Conservation (phyloP, 495 filamentous ascomycete species). For the Haplographium delicatum region DNA sequence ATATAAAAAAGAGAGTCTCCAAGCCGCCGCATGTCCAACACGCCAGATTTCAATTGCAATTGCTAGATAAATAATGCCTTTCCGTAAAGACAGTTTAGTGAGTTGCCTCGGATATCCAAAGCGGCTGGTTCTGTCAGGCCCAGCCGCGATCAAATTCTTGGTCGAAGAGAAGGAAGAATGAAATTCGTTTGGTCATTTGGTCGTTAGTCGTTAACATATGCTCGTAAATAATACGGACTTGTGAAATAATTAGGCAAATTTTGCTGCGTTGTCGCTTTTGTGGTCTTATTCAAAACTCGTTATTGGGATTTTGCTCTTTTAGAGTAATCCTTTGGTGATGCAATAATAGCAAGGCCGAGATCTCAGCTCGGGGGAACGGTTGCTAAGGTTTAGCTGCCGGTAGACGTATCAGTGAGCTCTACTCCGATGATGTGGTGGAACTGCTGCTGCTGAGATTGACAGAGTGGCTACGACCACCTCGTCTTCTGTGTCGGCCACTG, state of each 20-base stretch:
- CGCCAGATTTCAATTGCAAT: not conserved
- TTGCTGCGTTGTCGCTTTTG: constrained; percentile 16
- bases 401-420: constrained; percentile 20
- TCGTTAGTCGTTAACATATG: constrained; percentile 13
- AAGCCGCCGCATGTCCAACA: constrained; percentile 12
- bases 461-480: constrained; percentile 31
- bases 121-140: constrained; percentile 23
- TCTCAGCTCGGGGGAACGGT: constrained; percentile 8
- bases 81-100: constrained; percentile 22
- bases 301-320: not conserved
- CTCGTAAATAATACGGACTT: constrained; percentile 6
- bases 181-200: constrained; percentile 14
- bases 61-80: constrained; percentile 12
- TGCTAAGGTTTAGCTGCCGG: constrained; percentile 24
- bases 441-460: constrained; percentile 47
- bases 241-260: constrained; percentile 17
- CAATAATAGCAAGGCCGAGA: constrained; percentile 14
- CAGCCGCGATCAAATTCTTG: constrained; percentile 17
- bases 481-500: constrained; percentile 39
- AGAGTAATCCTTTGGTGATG: constrained; percentile 1
- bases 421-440: constrained; percentile 46
- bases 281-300: constrained; percentile 16
- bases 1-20: constrained; percentile 19
- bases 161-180: constrained; percentile 2
- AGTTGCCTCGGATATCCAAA: constrained; percentile 26